Percentiles rank a stretch among this genome's conserved stretches.
Evolutionary conservation across 768 basidiomycete genomes (phyloP).

Genomic region (Termitomyces sp.): DNA sequence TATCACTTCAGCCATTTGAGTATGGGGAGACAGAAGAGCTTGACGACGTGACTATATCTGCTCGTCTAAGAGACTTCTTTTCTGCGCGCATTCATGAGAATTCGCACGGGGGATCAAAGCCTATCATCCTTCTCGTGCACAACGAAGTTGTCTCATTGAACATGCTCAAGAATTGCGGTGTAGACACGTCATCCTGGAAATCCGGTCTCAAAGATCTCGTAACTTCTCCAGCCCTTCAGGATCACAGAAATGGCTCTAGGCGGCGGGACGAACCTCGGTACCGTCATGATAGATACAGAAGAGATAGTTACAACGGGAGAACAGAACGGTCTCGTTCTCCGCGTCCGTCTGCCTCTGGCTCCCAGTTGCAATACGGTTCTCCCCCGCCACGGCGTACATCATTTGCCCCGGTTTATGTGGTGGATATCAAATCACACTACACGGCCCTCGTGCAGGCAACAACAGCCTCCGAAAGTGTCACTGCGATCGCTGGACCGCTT

Average conservation of each 20-base stretch:
- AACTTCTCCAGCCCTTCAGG: constrained; percentile 7
- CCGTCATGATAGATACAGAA: not conserved
- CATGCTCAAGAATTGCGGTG: constrained; percentile 33
- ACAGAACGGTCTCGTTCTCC: constrained; percentile 17
- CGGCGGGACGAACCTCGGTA: not conserved
- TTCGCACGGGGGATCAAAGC: constrained; percentile 8
- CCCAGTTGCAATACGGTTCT: not conserved
- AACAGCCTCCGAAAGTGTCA: constrained; percentile 14
- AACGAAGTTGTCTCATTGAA: constrained; percentile 31
- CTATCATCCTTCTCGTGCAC: constrained; percentile 43
- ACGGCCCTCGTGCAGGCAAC: constrained; percentile 30
- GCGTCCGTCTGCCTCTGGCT: constrained; percentile 1
- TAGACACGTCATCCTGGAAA: constrained; percentile 36
- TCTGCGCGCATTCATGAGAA: constrained; percentile 4
- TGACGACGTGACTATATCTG: constrained; percentile 10
- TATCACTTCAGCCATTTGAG: constrained; percentile 18
- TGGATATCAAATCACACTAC: constrained; percentile 36
- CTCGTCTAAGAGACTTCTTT: constrained; percentile 19
- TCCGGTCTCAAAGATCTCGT: constrained; percentile 32
- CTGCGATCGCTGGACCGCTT: constrained; percentile 23
- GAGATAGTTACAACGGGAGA: constrained; percentile 5
- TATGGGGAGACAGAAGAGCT: constrained; percentile 21
- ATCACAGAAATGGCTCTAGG: not conserved
- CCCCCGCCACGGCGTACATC: not conserved
- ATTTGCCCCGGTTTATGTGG: constrained; percentile 28